Percentiles rank a stretch among this genome's conserved stretches.
These are phyloP conservation scores for Penicillium verhagenii DNA, from an alignment of 495 filamentous ascomycete genomes.

Conservation along the genomic window DNA sequence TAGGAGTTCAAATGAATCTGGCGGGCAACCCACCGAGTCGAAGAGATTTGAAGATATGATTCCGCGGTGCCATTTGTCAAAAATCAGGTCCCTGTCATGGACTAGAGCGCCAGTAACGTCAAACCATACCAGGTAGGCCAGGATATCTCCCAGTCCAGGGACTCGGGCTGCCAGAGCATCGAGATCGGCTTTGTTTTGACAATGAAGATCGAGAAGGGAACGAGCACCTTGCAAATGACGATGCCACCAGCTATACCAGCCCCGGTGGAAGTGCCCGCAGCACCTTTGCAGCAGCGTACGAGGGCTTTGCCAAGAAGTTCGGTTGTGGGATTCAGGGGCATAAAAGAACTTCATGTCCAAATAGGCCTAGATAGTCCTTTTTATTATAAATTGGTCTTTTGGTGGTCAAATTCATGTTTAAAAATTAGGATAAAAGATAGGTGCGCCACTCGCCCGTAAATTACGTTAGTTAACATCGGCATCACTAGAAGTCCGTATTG, in stretches of 20 bases:
- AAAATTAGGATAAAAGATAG: too few relatives aligned
- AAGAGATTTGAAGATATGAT: constrained; percentile 23
- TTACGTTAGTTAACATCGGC: too few relatives aligned
- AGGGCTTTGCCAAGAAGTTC: too few relatives aligned
- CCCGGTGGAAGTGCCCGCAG: too few relatives aligned
- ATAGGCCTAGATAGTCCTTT: not conserved
- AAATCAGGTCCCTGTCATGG: constrained; percentile 22
- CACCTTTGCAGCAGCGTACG: too few relatives aligned
- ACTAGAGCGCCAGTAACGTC: constrained; percentile 31
- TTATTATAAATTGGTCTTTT: too few relatives aligned
- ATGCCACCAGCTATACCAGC: too few relatives aligned
- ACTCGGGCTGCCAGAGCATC: constrained; percentile 21
- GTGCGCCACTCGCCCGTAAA: too few relatives aligned
- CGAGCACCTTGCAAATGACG: constrained; percentile 22
- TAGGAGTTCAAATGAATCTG: constrained; percentile 32
- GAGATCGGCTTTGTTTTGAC: constrained; percentile 23
- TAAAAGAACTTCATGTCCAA: too few relatives aligned
- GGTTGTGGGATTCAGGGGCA: too few relatives aligned
- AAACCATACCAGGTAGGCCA: constrained; percentile 36
- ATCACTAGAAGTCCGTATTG: too few relatives aligned
- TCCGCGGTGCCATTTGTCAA: constrained; percentile 34
- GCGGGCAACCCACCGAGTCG: constrained; percentile 31
- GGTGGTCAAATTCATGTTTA: too few relatives aligned
- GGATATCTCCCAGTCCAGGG: constrained; percentile 25
- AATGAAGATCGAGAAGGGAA: constrained; percentile 35